Percentiles rank a stretch among this genome's conserved stretches.
phyloP scores from a whole-genome alignment of 805 yeast genomes.

The Pichia eremophila region DNA sequence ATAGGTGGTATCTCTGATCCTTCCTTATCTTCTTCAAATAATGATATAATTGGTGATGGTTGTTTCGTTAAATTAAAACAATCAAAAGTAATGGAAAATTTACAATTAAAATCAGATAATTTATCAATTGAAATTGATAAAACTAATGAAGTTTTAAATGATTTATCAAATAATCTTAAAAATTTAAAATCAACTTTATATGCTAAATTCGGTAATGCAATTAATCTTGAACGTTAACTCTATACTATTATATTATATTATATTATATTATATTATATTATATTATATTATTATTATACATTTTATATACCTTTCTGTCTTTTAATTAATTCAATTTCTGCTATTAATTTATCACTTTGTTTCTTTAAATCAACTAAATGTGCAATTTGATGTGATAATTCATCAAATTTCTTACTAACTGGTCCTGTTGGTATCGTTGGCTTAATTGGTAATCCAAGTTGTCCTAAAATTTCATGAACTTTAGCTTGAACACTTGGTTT shows the following conservation, averaged over 20 bases:
- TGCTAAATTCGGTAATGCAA: conserved; percentile 81
- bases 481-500: conserved; percentile 69
- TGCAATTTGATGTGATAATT: conserved; percentile 57
- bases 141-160: conserved; percentile 38
- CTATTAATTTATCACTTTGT: conserved; percentile 78
- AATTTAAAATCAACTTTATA: conserved; percentile 67
- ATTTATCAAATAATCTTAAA: conserved; percentile 43
- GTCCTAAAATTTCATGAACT: conserved; percentile 55
- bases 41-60: conserved; percentile 75
- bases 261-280: too few relatives aligned
- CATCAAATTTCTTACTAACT: conserved; percentile 70
- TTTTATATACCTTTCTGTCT: conserved; percentile 21
- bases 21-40: conserved; percentile 34
- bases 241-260: too few relatives aligned
- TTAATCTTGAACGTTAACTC: conserved; percentile 61
- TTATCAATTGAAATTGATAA: conserved; percentile 41
- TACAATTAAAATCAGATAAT: conserved; percentile 52
- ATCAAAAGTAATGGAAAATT: conserved; percentile 51
- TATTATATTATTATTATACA: not conserved
- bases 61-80: conserved; percentile 64
- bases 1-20: conserved; percentile 49
- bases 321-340: conserved; percentile 53
- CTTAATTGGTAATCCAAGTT: conserved; percentile 66
- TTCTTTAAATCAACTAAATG: conserved; percentile 74
- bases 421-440: conserved; percentile 84